Percentiles rank a stretch among this genome's conserved stretches.
These are phyloP conservation scores for Quercus lobata DNA, from an alignment of 331 rosid species.

Conservation along the genomic window DNA sequence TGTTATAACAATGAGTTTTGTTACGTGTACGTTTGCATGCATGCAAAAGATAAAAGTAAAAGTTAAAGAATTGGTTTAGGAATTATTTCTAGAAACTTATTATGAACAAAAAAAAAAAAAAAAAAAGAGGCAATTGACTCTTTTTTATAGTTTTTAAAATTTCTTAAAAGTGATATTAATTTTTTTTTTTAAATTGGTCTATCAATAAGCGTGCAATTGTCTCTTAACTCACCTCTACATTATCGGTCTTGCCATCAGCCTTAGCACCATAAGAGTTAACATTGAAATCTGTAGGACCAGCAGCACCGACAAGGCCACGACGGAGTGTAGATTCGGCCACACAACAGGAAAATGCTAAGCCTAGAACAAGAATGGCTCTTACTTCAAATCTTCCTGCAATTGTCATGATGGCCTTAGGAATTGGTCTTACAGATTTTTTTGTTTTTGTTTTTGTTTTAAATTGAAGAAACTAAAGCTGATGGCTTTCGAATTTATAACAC, in stretches of 20 bases:
- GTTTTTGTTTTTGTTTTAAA: no score
- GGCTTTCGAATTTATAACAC: neutral
- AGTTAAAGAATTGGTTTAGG: no score
- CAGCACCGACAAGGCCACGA: conserved; percentile 22
- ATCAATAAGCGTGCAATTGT: neutral
- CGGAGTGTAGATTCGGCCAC: conserved; percentile 21
- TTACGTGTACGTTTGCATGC: neutral
- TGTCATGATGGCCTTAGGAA: neutral
- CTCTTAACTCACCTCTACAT: conserved; percentile 23
- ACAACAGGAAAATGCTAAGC: conserved; percentile 10
- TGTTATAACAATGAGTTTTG: no score
- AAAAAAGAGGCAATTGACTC: no score
- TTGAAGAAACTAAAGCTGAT: neutral
- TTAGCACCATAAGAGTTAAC: conserved; percentile 52
- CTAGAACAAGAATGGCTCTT: conserved; percentile 7
- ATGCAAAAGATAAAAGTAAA: no score
- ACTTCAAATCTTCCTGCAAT: neutral
- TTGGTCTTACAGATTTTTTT: no score
- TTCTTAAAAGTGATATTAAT: no score
- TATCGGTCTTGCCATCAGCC: conserved; percentile 30
- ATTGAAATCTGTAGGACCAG: conserved; percentile 25
- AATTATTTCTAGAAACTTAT: no score
- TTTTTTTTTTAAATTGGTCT: no score
- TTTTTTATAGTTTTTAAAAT: no score
- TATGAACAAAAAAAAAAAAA: no score